Conservation (phyloP, 2,329 filamentous ascomycete genomes). For the Fusarium buharicum region DNA sequence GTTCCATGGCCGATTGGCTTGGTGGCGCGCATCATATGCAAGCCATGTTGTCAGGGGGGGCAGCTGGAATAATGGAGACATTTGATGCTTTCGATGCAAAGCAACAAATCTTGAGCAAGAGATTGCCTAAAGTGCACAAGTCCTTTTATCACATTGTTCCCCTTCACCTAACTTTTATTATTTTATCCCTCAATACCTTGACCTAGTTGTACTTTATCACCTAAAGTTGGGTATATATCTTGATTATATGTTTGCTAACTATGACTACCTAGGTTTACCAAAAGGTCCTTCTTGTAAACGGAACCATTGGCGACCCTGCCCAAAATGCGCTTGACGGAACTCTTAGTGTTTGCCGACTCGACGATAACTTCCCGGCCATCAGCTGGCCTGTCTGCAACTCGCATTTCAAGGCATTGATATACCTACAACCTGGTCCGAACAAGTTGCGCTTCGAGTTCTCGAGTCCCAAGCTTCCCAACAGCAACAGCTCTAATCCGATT, state of each 20-base stretch:
- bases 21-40: conserved; percentile 20
- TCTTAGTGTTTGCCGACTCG: conserved; percentile 80
- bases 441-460: conserved; percentile 87
- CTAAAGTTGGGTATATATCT: not conserved
- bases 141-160: too few relatives aligned
- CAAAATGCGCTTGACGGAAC: conserved; percentile 79
- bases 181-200: too few relatives aligned
- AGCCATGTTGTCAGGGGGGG: conserved; percentile 23
- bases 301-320: conserved; percentile 79
- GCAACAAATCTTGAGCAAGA: too few relatives aligned
- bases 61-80: conserved; percentile 21
- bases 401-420: conserved; percentile 90
- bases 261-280: conserved; percentile 77
- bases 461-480: conserved; percentile 81
- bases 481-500: conserved; percentile 71
- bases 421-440: conserved; percentile 92
- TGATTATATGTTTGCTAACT: conserved; percentile 38
- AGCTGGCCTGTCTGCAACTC: conserved; percentile 90
- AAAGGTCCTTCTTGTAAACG: conserved; percentile 84
- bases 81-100: too few relatives aligned
- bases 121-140: too few relatives aligned
- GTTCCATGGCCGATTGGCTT: conserved; percentile 20
- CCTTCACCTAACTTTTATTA: too few relatives aligned
- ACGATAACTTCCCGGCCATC: conserved; percentile 84
- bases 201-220: too few relatives aligned